Evolutionary conservation across 2,329 filamentous ascomycete species (phyloP), one percentile per base, ranked within the genome.

Genomic region (Pseudogymnoascus verrucosus): DNA sequence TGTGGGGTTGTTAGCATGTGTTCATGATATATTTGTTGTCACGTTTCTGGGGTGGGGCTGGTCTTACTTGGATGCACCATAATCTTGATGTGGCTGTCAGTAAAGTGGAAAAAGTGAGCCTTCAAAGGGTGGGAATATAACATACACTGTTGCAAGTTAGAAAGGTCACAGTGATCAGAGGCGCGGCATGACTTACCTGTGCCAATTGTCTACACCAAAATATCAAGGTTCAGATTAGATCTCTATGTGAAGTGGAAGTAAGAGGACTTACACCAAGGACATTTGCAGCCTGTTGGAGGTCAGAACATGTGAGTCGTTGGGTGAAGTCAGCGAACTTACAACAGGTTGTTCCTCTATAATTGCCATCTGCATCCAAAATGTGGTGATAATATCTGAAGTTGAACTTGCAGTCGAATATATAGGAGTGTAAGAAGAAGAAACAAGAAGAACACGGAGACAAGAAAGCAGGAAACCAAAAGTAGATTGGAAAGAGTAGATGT

Each of bases 31-130:
- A 63, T 16, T 21, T 21, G 6, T 51, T 28, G 14, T 31, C 23
- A 16, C 5, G 14, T 7, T n/a, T 26, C n/a, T 61, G 28, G 44
- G 37, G 4, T 14, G 19, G 16, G 40, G 6, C 7, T 34, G 7
- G 37, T 1, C 69, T 65, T 70, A 76, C 75, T 70, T 77, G 75
- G 67, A 77, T 67, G 69, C 75, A 77, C 76, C 75, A 77, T 63
- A 74, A 77, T 23, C 76, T 77, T 54, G 14, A 54, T 54, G 23
- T 16, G 6, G 23, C 6, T 28, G 44, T 54, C 23, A 54, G 44
- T 54, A 54, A 54, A 54, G 7, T 51, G 44, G 44, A 31, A 16
- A 54, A 54, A 54, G 23, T 54, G 14, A 54, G 14, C 19, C 12
- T 54, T 3, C 23, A 16, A 54, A 31, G 23, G 44, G 44, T 51